Conservation (phyloP, 345 rosid genomes). For the Atalantia buxifolia region DNA sequence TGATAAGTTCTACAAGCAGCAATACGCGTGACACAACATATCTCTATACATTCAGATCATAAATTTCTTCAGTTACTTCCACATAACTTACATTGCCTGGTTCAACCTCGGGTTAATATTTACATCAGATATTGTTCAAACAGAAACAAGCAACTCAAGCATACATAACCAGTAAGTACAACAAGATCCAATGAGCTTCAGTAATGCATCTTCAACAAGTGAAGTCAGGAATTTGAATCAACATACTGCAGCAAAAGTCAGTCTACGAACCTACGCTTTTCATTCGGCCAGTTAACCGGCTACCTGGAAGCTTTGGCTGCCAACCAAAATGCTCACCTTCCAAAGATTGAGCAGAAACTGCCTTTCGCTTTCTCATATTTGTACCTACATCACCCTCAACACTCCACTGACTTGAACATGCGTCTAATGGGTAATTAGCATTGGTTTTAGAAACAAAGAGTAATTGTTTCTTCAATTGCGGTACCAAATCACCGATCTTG, state of each 20-base stretch:
- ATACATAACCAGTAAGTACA: not conserved
- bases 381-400: constrained; percentile 12
- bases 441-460: constrained; percentile 13
- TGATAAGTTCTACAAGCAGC: constrained; percentile 15
- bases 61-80: constrained; percentile 11
- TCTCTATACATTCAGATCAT: constrained; percentile 13
- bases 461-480: constrained; percentile 2
- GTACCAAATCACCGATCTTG: constrained; percentile 20
- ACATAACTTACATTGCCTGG: constrained; percentile 14
- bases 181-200: constrained; percentile 11
- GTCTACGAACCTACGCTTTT: constrained; percentile 27
- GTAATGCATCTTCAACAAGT: constrained; percentile 16
- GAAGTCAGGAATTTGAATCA: constrained; percentile 22
- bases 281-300: constrained; percentile 23
- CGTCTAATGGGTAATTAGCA: constrained; percentile 11
- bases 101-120: constrained; percentile 20
- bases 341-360: constrained; percentile 20
- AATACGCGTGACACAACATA: not conserved
- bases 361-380: constrained; percentile 35
- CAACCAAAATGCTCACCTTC: constrained; percentile 30
- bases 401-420: constrained; percentile 15
- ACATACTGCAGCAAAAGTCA: constrained; percentile 14
- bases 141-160: constrained; percentile 19
- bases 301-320: constrained; percentile 31
- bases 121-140: constrained; percentile 26